Conservation (phyloP, 768 basidiomycete species). For the Amanita inopinata region DNA sequence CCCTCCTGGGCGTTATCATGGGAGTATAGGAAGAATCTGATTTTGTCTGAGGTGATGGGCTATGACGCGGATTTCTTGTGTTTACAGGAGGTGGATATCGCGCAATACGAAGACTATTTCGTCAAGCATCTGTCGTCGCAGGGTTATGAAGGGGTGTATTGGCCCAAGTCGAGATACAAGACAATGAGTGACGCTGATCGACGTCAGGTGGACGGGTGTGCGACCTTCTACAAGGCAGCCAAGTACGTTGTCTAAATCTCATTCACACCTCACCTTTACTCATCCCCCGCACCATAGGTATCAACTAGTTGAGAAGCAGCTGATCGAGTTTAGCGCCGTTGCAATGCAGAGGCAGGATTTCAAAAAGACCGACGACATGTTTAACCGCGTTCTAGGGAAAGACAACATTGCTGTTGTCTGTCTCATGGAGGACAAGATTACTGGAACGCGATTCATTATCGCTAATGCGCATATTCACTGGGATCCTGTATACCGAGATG, state of each 20-base stretch:
- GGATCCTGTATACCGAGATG: conserved; percentile 88
- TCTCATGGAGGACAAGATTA: conserved; percentile 77
- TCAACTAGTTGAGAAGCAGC: conserved; percentile 84
- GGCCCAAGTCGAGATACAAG: conserved; percentile 87
- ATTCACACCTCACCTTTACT: conserved; percentile 6
- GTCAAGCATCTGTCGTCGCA: conserved; percentile 55
- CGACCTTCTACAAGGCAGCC: conserved; percentile 85
- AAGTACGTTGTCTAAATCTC: conserved; percentile 46
- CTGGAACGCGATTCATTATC: conserved; percentile 82
- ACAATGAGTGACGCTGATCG: conserved; percentile 86
- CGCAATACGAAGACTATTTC: conserved; percentile 90
- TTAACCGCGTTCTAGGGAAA: conserved; percentile 92
- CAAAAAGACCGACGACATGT: conserved; percentile 99
- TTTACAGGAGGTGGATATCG: conserved; percentile 90
- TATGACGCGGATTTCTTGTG: conserved; percentile 87
- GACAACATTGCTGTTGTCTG: conserved; percentile 88
- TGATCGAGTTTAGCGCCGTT: conserved; percentile 87
- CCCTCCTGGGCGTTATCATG: conserved; percentile 95
- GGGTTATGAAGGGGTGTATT: conserved; percentile 87
- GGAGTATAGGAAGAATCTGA: conserved; percentile 86
- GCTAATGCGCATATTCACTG: conserved; percentile 90
- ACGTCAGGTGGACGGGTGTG: conserved; percentile 90
- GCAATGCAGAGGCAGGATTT: conserved; percentile 91
- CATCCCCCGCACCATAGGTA: conserved; percentile 42
- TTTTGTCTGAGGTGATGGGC: conserved; percentile 74